A percentile compares a stretch with the other conserved stretches of the same genome.
phyloP scores from a whole-genome alignment of 495 filamentous ascomycete species.

The Elaphomyces granulatus region DNA sequence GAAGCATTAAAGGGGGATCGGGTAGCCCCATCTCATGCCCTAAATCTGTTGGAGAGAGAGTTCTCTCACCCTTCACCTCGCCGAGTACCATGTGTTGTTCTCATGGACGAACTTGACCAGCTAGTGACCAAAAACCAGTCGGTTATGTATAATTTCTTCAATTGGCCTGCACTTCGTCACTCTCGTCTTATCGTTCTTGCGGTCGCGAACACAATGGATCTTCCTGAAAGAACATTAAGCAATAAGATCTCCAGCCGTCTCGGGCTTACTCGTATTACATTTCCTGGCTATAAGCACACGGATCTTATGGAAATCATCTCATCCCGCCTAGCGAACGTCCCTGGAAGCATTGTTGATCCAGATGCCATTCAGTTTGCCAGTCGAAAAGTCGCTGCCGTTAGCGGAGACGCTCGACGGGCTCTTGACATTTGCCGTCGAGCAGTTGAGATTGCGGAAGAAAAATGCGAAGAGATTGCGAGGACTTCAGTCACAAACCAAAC shows the following conservation, averaged over 20 bases:
- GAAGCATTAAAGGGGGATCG: conserved; percentile 88
- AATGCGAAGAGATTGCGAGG: conserved; percentile 26
- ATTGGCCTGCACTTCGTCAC: conserved; percentile 91
- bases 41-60: conserved; percentile 80
- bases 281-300: conserved; percentile 92
- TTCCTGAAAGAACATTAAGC: conserved; percentile 88
- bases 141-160: conserved; percentile 99
- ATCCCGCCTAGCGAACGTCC: conserved; percentile 72
- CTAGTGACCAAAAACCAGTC: conserved; percentile 94
- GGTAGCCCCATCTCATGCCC: conserved; percentile 80
- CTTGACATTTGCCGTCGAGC: conserved; percentile 92
- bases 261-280: conserved; percentile 82
- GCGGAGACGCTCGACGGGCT: conserved; percentile 81
- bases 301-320: conserved; percentile 97
- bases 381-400: conserved; percentile 91
- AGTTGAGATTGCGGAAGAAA: conserved; percentile 85
- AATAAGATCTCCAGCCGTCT: conserved; percentile 96
- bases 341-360: conserved; percentile 75
- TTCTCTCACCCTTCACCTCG: conserved; percentile 83
- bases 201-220: conserved; percentile 98
- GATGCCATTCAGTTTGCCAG: conserved; percentile 96
- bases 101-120: conserved; percentile 99
- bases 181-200: conserved; percentile 89
- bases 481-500: conserved; percentile 8
- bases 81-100: conserved; percentile 85